A percentile compares a stretch with the other conserved stretches of the same genome.
phyloP scores from a whole-genome alignment of 2,329 filamentous ascomycete species.

The Diaporthe citriasiana region DNA sequence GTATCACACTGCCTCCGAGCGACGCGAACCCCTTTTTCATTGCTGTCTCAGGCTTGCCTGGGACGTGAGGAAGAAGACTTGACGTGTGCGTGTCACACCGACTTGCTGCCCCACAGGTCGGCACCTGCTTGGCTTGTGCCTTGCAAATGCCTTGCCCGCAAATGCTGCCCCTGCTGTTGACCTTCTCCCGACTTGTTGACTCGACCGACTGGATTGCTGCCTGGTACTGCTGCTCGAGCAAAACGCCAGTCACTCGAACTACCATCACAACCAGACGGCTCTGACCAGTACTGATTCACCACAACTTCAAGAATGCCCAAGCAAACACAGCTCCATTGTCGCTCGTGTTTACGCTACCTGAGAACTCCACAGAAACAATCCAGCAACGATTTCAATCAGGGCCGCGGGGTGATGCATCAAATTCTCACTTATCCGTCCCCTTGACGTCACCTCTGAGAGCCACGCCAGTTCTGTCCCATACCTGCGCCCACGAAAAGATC shows the following conservation, averaged over 20 bases:
- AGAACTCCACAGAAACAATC: neutral
- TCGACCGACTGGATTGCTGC: neutral
- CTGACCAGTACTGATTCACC: too few relatives aligned
- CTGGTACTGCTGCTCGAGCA: neutral
- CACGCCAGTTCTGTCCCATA: neutral
- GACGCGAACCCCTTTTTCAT: constrained; percentile 76
- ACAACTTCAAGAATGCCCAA: neutral
- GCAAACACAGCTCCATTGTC: neutral
- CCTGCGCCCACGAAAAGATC: neutral
- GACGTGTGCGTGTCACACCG: too few relatives aligned
- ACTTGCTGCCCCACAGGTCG: too few relatives aligned
- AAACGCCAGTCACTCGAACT: neutral
- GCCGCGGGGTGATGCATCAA: neutral
- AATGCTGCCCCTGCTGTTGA: too few relatives aligned
- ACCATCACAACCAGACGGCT: neutral
- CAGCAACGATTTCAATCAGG: too few relatives aligned
- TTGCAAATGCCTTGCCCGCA: neutral
- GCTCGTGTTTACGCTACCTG: neutral
- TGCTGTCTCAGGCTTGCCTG: constrained; percentile 64
- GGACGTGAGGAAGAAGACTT: constrained; percentile 68
- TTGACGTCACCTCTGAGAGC: neutral
- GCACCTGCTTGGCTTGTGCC: too few relatives aligned
- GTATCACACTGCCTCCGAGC: constrained; percentile 79
- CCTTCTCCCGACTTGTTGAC: neutral
- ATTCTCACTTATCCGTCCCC: neutral